Conservation (phyloP, 1,284 basidiomycete species). For the Exobasidium rhododendri region DNA sequence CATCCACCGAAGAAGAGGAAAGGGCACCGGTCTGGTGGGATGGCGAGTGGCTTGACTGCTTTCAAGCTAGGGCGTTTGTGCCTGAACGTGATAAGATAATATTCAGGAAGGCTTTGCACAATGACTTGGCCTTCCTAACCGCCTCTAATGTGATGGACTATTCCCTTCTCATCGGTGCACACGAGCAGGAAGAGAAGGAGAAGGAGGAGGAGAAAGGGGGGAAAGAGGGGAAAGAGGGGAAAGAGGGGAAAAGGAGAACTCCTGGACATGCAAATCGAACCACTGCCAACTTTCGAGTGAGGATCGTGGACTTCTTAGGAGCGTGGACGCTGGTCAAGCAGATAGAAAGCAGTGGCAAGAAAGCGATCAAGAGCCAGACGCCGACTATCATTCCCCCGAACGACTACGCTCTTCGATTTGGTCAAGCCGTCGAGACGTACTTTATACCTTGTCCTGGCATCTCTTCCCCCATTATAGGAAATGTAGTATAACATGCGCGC, state of each 20-base stretch:
- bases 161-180: constrained; percentile 45
- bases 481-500: too few relatives aligned
- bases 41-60: constrained; percentile 23
- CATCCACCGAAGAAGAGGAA: constrained; percentile 15
- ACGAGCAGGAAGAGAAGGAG: constrained; percentile 16
- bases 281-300: constrained; percentile 31
- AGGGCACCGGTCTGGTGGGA: constrained; percentile 22
- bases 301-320: constrained; percentile 48
- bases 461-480: too few relatives aligned
- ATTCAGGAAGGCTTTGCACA: constrained; percentile 34
- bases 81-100: constrained; percentile 35
- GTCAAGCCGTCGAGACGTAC: constrained; percentile 34
- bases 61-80: constrained; percentile 25
- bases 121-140: constrained; percentile 43
- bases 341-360: constrained; percentile 41
- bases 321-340: constrained; percentile 46
- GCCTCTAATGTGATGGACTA: constrained; percentile 49
- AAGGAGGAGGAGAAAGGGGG: neutral
- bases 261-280: constrained; percentile 4
- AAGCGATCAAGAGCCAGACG: constrained; percentile 31
- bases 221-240: neutral
- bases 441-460: constrained; percentile 24
- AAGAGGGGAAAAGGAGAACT: neutral
- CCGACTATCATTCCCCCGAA: constrained; percentile 43
- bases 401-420: constrained; percentile 43